Percentiles rank a stretch among this genome's conserved stretches.
Conservation (phyloP, 495 filamentous ascomycete genomes). For the Penicillium flavigenum region DNA sequence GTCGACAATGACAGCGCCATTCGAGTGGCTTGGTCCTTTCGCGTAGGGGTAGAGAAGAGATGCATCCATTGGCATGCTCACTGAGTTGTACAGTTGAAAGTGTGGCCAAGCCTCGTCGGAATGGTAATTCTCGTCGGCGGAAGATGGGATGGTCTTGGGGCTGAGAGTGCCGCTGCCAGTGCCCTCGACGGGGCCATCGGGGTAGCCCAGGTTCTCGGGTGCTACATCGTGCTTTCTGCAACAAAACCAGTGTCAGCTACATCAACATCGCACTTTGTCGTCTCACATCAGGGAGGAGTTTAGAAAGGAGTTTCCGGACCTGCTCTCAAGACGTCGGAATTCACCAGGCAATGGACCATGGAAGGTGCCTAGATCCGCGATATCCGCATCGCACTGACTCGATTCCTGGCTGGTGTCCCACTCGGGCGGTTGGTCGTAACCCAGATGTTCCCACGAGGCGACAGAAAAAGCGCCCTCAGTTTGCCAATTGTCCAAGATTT, state of each 20-base stretch:
- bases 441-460: constrained; percentile 42
- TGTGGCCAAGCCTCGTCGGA: constrained; percentile 45
- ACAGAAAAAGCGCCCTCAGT: constrained; percentile 40
- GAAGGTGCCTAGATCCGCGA: constrained; percentile 37
- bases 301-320: constrained; percentile 25
- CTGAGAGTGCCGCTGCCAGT: constrained; percentile 45
- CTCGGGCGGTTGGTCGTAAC: constrained; percentile 44
- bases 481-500: constrained; percentile 49
- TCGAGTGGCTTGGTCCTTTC: constrained; percentile 31
- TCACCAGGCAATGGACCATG: constrained; percentile 35
- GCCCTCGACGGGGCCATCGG: constrained; percentile 35
- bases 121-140: constrained; percentile 46
- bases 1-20: constrained; percentile 43
- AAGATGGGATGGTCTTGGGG: constrained; percentile 44
- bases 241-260: constrained; percentile 20
- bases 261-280: not conserved
- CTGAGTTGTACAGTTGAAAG: constrained; percentile 42
- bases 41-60: constrained; percentile 41
- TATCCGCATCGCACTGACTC: constrained; percentile 43
- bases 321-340: constrained; percentile 25
- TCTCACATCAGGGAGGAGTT: not conserved
- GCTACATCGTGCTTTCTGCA: constrained; percentile 34
- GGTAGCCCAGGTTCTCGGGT: constrained; percentile 35
- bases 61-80: constrained; percentile 40
- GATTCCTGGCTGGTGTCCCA: constrained; percentile 49